Evolutionary conservation across 1,284 basidiomycete genomes (phyloP).

Genomic region (Cutaneotrichosporon sp.): DNA sequence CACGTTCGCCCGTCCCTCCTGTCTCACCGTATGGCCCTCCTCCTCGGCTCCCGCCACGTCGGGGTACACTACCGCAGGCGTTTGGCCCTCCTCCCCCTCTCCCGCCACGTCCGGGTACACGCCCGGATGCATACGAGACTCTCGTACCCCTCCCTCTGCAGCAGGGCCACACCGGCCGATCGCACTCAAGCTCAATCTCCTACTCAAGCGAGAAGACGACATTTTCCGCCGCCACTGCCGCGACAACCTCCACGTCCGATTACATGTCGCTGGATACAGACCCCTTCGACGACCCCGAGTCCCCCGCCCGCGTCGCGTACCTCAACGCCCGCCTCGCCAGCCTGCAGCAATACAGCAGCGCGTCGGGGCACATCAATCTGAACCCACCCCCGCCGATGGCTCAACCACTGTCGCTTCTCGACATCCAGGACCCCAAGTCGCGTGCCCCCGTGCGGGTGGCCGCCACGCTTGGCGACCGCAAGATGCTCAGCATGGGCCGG

Average conservation of each 20-base stretch:
- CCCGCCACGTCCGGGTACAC: not conserved
- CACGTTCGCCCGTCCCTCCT: no score
- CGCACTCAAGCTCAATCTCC: not conserved
- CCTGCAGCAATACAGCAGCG: not conserved
- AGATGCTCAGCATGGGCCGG: not conserved
- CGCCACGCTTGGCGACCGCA: not conserved
- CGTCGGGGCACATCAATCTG: not conserved
- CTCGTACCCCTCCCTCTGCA: not conserved
- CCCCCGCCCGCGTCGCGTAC: not conserved
- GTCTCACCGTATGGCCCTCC: not conserved
- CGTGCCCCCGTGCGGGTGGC: constrained; percentile 1
- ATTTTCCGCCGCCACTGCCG: not conserved
- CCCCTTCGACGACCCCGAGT: constrained; percentile 2
- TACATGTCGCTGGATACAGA: constrained; percentile 2
- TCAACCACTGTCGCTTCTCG: not conserved
- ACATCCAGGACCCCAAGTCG: constrained; percentile 2
- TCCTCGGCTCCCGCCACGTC: not conserved
- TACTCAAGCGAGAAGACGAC: no score
- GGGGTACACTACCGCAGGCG: no score
- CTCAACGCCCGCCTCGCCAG: not conserved
- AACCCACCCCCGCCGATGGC: not conserved
- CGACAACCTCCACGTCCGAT: not conserved
- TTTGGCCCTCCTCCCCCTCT: not conserved
- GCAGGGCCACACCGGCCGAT: not conserved
- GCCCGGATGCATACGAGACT: not conserved